phyloP scores from a whole-genome alignment of 352 stramenopile genomes.

The Pythium guiyangense region DNA sequence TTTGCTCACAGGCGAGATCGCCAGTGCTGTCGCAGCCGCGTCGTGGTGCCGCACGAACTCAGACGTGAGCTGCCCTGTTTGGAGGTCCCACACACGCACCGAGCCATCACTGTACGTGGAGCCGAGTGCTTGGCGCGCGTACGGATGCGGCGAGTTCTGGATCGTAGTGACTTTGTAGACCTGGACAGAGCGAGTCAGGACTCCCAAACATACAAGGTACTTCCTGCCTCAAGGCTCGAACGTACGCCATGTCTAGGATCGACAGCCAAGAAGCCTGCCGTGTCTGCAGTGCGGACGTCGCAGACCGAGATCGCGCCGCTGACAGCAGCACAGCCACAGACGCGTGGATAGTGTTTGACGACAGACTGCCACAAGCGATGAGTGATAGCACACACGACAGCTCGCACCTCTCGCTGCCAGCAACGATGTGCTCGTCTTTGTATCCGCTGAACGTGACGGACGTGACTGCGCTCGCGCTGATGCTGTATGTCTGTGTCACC shows the following conservation, averaged over 20 bases:
- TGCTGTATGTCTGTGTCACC: conserved; percentile 55
- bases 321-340: background rate
- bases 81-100: conserved; percentile 66
- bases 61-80: conserved; percentile 38
- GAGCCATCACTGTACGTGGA: conserved; percentile 59
- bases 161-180: conserved; percentile 49
- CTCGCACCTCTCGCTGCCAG: conserved; percentile 49
- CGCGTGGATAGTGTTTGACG: background rate
- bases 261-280: conserved; percentile 37
- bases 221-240: background rate
- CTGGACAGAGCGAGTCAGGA: conserved; percentile 10
- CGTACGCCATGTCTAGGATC: conserved; percentile 36
- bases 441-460: conserved; percentile 65
- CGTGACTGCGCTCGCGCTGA: conserved; percentile 57
- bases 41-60: conserved; percentile 60
- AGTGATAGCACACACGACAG: too few relatives aligned
- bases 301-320: conserved; percentile 67
- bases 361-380: background rate
- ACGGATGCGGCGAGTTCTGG: conserved; percentile 57
- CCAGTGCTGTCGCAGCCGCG: conserved; percentile 43
- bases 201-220: too few relatives aligned
- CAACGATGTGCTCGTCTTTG: conserved; percentile 71
- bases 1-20: conserved; percentile 69
- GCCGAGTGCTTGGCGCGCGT: conserved; percentile 46
- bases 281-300: conserved; percentile 56